These are phyloP conservation scores for Isabelozyma pseudorhagii DNA, from an alignment of 805 yeast genomes.

Conservation along the genomic window DNA sequence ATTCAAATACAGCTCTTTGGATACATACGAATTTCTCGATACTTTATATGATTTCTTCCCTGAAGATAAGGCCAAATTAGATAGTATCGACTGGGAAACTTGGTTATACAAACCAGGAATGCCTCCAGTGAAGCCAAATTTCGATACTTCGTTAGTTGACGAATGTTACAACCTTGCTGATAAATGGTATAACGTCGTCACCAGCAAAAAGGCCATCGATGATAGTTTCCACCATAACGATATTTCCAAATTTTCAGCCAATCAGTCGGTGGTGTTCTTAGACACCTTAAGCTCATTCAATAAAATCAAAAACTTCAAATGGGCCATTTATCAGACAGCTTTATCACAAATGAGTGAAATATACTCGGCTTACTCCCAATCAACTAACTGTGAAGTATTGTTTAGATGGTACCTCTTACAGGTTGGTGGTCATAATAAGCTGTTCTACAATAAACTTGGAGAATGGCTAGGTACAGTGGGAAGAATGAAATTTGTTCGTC, in stretches of 20 bases:
- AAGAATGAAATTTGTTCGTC: conserved; percentile 91
- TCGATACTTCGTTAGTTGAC: conserved; percentile 76
- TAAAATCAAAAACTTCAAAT: conserved; percentile 34
- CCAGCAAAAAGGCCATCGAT: conserved; percentile 1
- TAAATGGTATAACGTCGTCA: conserved; percentile 53
- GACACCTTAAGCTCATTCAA: conserved; percentile 58
- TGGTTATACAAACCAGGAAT: conserved; percentile 84
- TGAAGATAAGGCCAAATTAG: conserved; percentile 49
- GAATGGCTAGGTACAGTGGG: conserved; percentile 90
- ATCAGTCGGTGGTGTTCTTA: conserved; percentile 76
- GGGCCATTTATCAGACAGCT: conserved; percentile 35
- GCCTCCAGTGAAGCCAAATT: conserved; percentile 78
- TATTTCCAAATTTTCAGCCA: conserved; percentile 58
- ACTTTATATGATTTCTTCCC: conserved; percentile 64
- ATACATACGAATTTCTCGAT: conserved; percentile 78
- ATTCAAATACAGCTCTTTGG: conserved; percentile 69
- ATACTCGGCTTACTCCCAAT: conserved; percentile 41
- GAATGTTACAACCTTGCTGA: conserved; percentile 64
- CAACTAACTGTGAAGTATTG: conserved; percentile 76
- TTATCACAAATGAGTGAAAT: conserved; percentile 29
- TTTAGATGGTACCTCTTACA: conserved; percentile 75
- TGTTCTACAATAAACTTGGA: conserved; percentile 54
- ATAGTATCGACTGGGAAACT: conserved; percentile 75
- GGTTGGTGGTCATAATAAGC: conserved; percentile 47
- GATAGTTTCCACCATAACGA: conserved; percentile 45